Evolutionary conservation across 345 rosid species (phyloP).

Genomic region (Stellera chamaejasme): DNA sequence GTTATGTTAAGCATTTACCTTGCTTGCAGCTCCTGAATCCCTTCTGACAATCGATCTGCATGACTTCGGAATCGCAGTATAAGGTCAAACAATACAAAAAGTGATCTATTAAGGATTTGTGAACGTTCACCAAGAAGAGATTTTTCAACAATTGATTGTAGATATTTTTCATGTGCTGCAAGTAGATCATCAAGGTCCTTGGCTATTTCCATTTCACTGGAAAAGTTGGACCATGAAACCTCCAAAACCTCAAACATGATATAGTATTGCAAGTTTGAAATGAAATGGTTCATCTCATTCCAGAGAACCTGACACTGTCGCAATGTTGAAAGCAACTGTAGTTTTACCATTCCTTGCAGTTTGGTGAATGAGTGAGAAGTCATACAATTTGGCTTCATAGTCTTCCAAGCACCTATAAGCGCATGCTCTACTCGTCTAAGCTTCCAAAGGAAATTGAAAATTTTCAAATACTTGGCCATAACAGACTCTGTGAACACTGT

Average conservation of each 20-base stretch:
- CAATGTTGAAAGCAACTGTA: slow-evolving; percentile 71
- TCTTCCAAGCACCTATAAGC: slow-evolving; percentile 94
- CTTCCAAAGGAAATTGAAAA: slow-evolving; percentile 96
- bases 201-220: slow-evolving; percentile 83
- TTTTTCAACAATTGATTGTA: slow-evolving; percentile 73
- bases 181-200: slow-evolving; percentile 96
- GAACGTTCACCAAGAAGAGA: slow-evolving; percentile 94
- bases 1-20: slow-evolving; percentile 31
- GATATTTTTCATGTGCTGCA: slow-evolving; percentile 91
- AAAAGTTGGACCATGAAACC: slow-evolving; percentile 91
- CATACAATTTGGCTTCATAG: slow-evolving; percentile 96
- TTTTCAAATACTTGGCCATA: slow-evolving; percentile 72
- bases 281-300: slow-evolving; percentile 98
- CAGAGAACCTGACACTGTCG: slow-evolving; percentile 94
- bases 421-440: slow-evolving; percentile 96
- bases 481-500: slow-evolving; percentile 88
- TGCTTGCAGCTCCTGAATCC: slow-evolving; percentile 76
- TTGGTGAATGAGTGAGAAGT: slow-evolving; percentile 71
- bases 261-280: slow-evolving; percentile 91
- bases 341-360: slow-evolving; percentile 61
- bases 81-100: slow-evolving; percentile 83
- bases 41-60: slow-evolving; percentile 85
- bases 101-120: slow-evolving; percentile 62
- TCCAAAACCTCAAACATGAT: slow-evolving; percentile 99
- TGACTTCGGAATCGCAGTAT: slow-evolving; percentile 79